A percentile compares a stretch with the other conserved stretches of the same genome.
Evolutionary conservation across 2,329 filamentous ascomycete genomes (phyloP).

Genomic region (Thielaviopsis musarum): DNA sequence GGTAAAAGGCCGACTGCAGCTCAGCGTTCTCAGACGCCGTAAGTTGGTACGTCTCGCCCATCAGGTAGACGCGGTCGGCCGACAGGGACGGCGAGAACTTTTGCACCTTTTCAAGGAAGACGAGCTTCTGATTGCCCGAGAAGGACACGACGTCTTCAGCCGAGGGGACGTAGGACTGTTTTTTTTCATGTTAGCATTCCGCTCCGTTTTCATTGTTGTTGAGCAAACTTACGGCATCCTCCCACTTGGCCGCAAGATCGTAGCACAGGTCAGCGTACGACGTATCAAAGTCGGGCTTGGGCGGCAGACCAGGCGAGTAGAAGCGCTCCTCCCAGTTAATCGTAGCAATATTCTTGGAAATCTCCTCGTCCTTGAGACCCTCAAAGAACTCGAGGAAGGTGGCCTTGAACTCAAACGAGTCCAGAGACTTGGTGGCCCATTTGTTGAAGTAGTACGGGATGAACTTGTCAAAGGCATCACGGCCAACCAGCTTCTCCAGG

Average conservation of each 20-base stretch:
- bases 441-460: conserved; percentile 87
- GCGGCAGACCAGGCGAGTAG: conserved; percentile 73
- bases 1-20: conserved; percentile 63
- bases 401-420: conserved; percentile 86
- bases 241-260: conserved; percentile 66
- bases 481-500: conserved; percentile 70
- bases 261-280: conserved; percentile 76
- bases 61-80: conserved; percentile 45
- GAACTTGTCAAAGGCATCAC: conserved; percentile 82
- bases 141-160: conserved; percentile 54
- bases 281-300: conserved; percentile 83
- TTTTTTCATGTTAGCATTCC: neutral
- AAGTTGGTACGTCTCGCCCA: conserved; percentile 63
- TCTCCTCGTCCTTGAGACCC: conserved; percentile 41
- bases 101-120: conserved; percentile 73
- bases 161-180: conserved; percentile 43
- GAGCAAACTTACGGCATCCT: conserved; percentile 32
- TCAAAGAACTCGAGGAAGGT: conserved; percentile 77
- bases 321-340: conserved; percentile 88
- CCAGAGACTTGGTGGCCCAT: conserved; percentile 72
- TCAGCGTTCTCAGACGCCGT: conserved; percentile 69
- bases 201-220: too few relatives aligned
- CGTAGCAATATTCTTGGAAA: conserved; percentile 45
- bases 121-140: conserved; percentile 75
- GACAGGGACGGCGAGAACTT: conserved; percentile 47